These are phyloP conservation scores for Amaranthus tricolor DNA, from an alignment of 179 eudicot species.

Conservation along the genomic window DNA sequence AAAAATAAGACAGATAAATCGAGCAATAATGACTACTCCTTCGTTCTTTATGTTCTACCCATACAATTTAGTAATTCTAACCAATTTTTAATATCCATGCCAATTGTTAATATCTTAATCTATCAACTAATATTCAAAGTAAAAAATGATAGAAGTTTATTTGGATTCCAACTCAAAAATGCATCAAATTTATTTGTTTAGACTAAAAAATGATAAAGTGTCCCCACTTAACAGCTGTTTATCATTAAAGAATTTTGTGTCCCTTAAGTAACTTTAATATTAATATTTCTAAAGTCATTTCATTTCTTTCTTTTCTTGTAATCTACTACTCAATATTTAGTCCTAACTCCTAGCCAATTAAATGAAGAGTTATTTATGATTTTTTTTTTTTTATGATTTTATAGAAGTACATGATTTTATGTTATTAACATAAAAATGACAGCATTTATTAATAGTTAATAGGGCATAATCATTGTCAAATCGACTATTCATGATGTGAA, in stretches of 20 bases:
- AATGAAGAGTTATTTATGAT: not conserved
- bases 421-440: not conserved
- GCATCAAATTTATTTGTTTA: constrained; percentile 13
- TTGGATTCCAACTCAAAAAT: constrained; percentile 35
- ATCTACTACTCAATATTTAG: constrained; percentile 7
- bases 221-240: constrained; percentile 32
- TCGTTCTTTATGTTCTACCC: too few species aligned
- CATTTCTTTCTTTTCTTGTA: not conserved
- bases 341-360: not conserved
- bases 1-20: too few species aligned
- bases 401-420: not conserved
- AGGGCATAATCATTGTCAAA: not conserved
- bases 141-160: not conserved
- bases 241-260: constrained; percentile 21
- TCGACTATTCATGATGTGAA: constrained; percentile 9
- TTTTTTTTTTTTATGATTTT: too few species aligned
- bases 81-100: too few species aligned
- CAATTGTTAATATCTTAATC: too few species aligned
- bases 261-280: constrained; percentile 27
- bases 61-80: too few species aligned
- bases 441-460: not conserved
- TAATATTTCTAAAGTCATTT: constrained; percentile 10
- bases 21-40: too few species aligned
- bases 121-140: not conserved
- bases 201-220: constrained; percentile 19